Evolutionary conservation across 345 rosid species (phyloP).

Genomic region (Populus davidiana): DNA sequence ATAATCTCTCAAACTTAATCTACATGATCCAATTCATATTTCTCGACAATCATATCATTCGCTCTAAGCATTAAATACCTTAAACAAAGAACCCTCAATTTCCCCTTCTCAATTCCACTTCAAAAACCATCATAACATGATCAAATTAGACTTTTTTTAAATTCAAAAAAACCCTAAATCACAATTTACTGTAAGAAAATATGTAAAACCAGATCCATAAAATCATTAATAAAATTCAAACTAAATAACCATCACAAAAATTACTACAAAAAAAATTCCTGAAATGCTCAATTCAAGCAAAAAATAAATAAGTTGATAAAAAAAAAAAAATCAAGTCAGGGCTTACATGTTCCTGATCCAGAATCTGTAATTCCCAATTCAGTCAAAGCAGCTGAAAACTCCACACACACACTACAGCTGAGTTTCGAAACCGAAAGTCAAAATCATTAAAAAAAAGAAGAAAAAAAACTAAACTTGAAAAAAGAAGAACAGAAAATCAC

Average conservation of each 20-base stretch:
- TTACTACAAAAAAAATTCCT: background rate
- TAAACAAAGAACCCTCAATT: background rate
- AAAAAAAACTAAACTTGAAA: background rate
- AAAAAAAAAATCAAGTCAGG: background rate
- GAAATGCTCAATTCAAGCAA: background rate
- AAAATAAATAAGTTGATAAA: background rate
- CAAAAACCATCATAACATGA: background rate
- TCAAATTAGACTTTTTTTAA: background rate
- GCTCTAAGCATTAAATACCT: background rate
- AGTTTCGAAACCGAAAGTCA: background rate
- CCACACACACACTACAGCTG: conserved; percentile 5
- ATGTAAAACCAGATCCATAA: background rate
- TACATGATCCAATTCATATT: background rate
- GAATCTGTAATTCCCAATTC: conserved; percentile 13
- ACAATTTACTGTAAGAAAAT: background rate
- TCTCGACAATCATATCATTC: background rate
- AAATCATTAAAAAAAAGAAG: background rate
- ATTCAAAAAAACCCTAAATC: background rate
- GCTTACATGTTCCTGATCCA: conserved; percentile 22
- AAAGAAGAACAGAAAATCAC: background rate
- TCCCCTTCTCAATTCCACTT: background rate
- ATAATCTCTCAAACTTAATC: background rate
- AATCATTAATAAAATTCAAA: background rate
- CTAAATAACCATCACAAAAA: background rate
- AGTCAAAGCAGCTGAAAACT: conserved; percentile 18